Evolutionary conservation across 2,329 filamentous ascomycete species (phyloP), one percentile per base, ranked within the genome.

Genomic region (Alternaria arborescens): DNA sequence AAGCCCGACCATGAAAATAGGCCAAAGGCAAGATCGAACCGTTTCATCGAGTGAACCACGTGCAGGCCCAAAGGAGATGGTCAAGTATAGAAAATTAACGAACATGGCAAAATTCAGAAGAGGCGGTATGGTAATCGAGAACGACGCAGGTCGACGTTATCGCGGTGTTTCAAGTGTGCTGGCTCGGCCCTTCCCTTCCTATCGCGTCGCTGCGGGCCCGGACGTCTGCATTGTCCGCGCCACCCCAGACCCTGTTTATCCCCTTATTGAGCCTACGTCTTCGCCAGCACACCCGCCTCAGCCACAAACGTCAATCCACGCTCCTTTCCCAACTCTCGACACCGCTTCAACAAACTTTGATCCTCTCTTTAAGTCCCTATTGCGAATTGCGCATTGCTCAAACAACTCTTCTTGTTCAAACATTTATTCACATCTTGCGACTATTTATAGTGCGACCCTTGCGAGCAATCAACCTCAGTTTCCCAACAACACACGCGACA

Each of bases 161-260:
- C 43, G 57, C 40, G 44, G 52, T 55, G 57, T 60, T 55, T 60
- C 57, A 55, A 20, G 46, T 55, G 42, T 55, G 52, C 44, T 50
- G 57, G 57, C 43, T 55, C 57, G 57, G 57, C 57, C 53, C 52
- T 60, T 60, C 57, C 57, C 52, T 50, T 55, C 52, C 52, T 54
- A 24, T 54, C 51, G 56, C 43, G 56, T 34, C 44, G 42, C 57
- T 38, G 57, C 48, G n/a, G 52, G 46, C 5, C 18, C 18, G 10
- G 38, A 22, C 44, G 10, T 14, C 18, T 22, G 22, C 22, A 22
- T 22, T 22, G 46, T 53, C 51, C 61, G 61, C 54, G 61, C 61
- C 61, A 64, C 51, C 61, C 61, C 34, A 50, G 53, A 58, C 61
- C 61, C 51, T 61, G 61, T 64, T 50, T 48, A 61, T 61, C 61